Evolutionary conservation across 371 early-diverging fungal species (phyloP).

Genomic region (Globomyces sp.): DNA sequence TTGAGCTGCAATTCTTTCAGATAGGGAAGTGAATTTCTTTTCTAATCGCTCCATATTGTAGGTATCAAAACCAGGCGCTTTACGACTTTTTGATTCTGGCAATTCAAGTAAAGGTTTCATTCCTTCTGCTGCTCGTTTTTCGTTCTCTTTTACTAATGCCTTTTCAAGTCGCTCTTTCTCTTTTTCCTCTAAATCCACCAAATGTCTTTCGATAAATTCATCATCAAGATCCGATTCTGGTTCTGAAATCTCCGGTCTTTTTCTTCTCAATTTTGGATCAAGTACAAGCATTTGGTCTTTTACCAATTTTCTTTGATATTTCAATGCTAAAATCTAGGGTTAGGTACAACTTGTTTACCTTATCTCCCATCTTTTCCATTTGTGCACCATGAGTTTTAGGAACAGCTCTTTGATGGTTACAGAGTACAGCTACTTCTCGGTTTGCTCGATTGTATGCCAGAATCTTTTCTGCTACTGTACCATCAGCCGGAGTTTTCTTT

Average conservation of each 20-base stretch:
- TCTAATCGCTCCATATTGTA: constrained; percentile 57
- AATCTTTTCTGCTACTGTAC: constrained; percentile 77
- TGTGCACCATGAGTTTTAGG: constrained; percentile 74
- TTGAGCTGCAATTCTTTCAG: constrained; percentile 63
- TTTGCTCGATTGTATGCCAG: constrained; percentile 96
- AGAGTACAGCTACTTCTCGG: constrained; percentile 92
- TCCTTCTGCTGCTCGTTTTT: constrained; percentile 29
- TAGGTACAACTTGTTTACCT: constrained; percentile 39
- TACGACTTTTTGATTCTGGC: constrained; percentile 22
- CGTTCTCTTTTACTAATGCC: constrained; percentile 51
- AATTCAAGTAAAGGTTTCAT: constrained; percentile 8
- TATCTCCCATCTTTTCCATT: constrained; percentile 79
- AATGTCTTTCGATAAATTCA: constrained; percentile 66
- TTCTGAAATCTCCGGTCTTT: constrained; percentile 60
- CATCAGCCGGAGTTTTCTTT: constrained; percentile 62
- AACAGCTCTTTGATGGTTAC: constrained; percentile 95
- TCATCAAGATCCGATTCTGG: constrained; percentile 79
- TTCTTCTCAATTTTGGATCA: constrained; percentile 75
- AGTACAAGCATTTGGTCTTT: constrained; percentile 64
- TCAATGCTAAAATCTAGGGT: constrained; percentile 67
- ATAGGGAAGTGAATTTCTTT: constrained; percentile 62
- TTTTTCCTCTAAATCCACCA: constrained; percentile 59
- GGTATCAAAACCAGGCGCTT: background rate
- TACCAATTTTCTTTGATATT: constrained; percentile 77
- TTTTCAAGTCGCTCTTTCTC: constrained; percentile 68